phyloP scores from a whole-genome alignment of 2,329 filamentous ascomycete species.

The Purpureocillium takamizusanense region DNA sequence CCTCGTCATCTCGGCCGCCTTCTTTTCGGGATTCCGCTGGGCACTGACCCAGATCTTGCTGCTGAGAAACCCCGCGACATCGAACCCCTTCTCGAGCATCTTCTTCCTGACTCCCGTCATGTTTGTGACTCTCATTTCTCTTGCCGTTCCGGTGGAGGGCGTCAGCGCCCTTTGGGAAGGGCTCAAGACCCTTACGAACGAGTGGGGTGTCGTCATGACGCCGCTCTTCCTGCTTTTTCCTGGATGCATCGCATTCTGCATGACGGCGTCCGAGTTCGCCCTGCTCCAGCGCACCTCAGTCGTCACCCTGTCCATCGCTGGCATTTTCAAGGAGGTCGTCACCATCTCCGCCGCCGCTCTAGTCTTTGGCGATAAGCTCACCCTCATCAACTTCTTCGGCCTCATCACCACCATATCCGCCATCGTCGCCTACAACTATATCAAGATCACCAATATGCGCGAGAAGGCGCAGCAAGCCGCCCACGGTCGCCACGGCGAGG shows the following conservation, averaged over 20 bases:
- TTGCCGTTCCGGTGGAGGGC: conserved; percentile 83
- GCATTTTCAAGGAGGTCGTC: conserved; percentile 98
- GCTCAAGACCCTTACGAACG: conserved; percentile 50
- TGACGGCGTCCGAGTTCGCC: conserved; percentile 95
- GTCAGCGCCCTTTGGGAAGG: conserved; percentile 59
- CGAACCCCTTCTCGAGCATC: conserved; percentile 93
- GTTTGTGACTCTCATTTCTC: conserved; percentile 72
- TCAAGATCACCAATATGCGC: conserved; percentile 88
- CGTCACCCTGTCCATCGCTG: conserved; percentile 90
- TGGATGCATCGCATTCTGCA: conserved; percentile 83
- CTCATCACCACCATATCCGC: conserved; percentile 80
- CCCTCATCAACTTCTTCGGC: conserved; percentile 77
- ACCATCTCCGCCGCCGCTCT: conserved; percentile 84
- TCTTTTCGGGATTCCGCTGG: conserved; percentile 96
- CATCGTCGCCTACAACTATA: conserved; percentile 86
- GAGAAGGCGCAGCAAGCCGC: conserved; percentile 55
- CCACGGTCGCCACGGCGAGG: conserved; percentile 29
- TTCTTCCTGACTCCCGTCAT: conserved; percentile 97
- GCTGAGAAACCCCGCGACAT: conserved; percentile 85
- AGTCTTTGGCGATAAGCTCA: conserved; percentile 83
- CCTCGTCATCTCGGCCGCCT: conserved; percentile 85
- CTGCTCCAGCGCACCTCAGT: conserved; percentile 91
- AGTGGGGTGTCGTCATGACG: conserved; percentile 59
- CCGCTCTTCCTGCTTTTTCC: conserved; percentile 78
- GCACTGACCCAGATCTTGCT: conserved; percentile 95